Conservation (phyloP, 1,284 basidiomycete species). For the Somion occarium region DNA sequence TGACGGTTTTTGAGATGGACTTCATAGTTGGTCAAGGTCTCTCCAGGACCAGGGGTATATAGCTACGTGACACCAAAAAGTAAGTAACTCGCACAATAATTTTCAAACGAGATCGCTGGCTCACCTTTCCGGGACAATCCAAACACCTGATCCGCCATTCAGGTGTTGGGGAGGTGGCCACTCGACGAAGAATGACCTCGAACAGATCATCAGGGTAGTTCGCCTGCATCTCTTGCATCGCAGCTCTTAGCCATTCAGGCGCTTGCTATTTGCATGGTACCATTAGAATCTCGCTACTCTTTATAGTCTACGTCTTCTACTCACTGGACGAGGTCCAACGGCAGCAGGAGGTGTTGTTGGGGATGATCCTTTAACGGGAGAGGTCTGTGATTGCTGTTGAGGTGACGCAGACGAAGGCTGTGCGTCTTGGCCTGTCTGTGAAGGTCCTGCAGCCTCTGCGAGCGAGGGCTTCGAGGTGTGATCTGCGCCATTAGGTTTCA, state of each 20-base stretch:
- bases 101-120: conserved; percentile 14
- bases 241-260: conserved; percentile 68
- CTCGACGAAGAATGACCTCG: conserved; percentile 65
- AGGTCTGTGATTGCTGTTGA: neutral
- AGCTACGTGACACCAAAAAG: conserved; percentile 42
- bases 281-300: neutral
- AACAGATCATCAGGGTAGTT: conserved; percentile 84
- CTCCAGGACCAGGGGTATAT: conserved; percentile 91
- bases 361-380: neutral
- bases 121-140: conserved; percentile 92
- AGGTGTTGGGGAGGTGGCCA: conserved; percentile 42
- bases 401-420: neutral
- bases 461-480: conserved; percentile 26
- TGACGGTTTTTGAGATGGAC: conserved; percentile 82
- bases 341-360: neutral
- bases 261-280: conserved; percentile 16
- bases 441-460: neutral
- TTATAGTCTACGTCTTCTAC: conserved; percentile 7
- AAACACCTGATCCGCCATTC: conserved; percentile 94
- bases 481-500: conserved; percentile 48
- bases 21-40: conserved; percentile 88
- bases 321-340: neutral
- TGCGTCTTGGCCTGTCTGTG: neutral
- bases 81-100: conserved; percentile 14
- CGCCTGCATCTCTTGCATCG: conserved; percentile 60